Evolutionary conservation across 495 filamentous ascomycete species (phyloP).

Genomic region (Cetradonia linearis): DNA sequence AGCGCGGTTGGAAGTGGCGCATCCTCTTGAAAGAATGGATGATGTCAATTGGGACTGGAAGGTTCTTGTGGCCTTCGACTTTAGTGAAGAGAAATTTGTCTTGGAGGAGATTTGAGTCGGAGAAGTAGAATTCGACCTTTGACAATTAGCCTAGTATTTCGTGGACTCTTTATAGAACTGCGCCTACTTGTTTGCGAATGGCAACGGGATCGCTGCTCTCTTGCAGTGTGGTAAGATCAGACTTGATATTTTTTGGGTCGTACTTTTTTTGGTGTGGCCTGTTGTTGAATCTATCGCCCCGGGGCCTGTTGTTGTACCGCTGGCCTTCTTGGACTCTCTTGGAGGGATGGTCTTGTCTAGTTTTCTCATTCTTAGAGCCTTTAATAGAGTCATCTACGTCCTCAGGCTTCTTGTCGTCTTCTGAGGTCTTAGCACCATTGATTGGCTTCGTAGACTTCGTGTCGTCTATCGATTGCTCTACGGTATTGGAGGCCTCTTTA

Average conservation of each 20-base stretch:
- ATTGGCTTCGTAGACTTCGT: neutral
- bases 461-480: neutral
- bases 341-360: conserved; percentile 5
- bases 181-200: conserved; percentile 66
- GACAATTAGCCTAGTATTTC: conserved; percentile 10
- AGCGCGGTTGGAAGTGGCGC: conserved; percentile 77
- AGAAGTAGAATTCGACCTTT: conserved; percentile 97
- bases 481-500: conserved; percentile 1
- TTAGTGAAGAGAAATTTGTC: conserved; percentile 77
- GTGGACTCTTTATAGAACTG: conserved; percentile 11
- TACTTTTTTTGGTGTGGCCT: neutral
- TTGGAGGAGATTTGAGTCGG: conserved; percentile 76
- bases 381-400: neutral
- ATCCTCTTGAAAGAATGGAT: conserved; percentile 87
- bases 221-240: conserved; percentile 50
- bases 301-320: conserved; percentile 20
- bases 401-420: neutral
- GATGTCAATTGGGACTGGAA: conserved; percentile 60
- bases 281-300: conserved; percentile 10
- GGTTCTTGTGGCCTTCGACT: conserved; percentile 67
- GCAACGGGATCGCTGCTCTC: conserved; percentile 61
- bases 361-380: neutral
- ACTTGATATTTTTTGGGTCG: conserved; percentile 44
- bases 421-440: neutral
- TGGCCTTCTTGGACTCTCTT: conserved; percentile 23